Evolutionary conservation across 345 rosid species (phyloP), one percentile per base, ranked within the genome.

Genomic region (Lepidium sativum): DNA sequence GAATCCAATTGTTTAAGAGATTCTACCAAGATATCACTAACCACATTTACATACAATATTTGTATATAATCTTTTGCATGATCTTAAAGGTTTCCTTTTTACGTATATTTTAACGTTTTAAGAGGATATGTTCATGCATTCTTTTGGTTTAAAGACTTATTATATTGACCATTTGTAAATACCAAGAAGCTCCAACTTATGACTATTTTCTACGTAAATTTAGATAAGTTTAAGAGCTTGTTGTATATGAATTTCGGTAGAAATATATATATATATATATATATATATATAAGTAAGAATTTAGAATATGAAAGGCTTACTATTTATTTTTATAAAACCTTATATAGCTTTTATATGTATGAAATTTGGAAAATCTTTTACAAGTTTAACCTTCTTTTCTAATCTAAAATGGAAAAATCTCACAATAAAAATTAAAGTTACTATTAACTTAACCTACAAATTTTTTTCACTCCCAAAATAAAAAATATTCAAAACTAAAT

Each of bases 11-110:
- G 38, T 69, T 3, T 0, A 59, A 41, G 20, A 35, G 63, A 62
- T 70, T 45, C 43, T 70, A 53, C 27, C 50, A 54, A 54, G 40
- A 63, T 70, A 54, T 54, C 58, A 63, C 38, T 35, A 54, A 45
- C 35, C 43, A 18, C 6, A 51, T 5, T 6, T 33, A 29, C 13
- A 37, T 18, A 25, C 1, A 29, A 23, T 59, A 60, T 44, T 31
- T 53, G 1, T 43, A 33, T 21, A 14, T 20, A 47, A 9, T 8
- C n/a, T 13, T 37, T 38, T 63, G 58, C 69, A 71, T 47, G 69
- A 62, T 70, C 69, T 70, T 33, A 29, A 52, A 15, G 18, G 15
- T 60, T 69, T 52, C n/a, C 27, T 42, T 41, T n/a, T n/a, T n/a
- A n/a, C n/a, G n/a, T n/a, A n/a, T n/a, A n/a, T n/a, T n/a, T 34